A percentile compares a stretch with the other conserved stretches of the same genome.
Conservation (phyloP, 2,329 filamentous ascomycete species). For the Apiospora kogelbergensis region DNA sequence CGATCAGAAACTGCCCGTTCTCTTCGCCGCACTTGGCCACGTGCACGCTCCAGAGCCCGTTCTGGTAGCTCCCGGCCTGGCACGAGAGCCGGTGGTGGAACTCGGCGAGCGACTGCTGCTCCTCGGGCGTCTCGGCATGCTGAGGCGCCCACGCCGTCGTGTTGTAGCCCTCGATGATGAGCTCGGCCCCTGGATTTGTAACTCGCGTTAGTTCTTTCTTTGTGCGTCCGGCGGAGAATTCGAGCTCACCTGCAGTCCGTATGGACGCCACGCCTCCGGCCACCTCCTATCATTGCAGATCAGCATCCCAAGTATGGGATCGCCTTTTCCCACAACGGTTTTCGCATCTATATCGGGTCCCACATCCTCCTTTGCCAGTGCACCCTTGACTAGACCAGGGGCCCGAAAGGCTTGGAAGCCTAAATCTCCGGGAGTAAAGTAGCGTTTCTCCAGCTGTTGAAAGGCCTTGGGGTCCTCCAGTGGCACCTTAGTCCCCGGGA, state of each 20-base stretch:
- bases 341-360: constrained; percentile 14
- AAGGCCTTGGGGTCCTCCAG: constrained; percentile 45
- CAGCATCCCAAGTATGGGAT: constrained; percentile 55
- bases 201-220: not conserved
- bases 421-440: constrained; percentile 52
- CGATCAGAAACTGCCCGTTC: constrained; percentile 49
- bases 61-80: constrained; percentile 53
- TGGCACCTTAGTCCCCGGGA: constrained; percentile 53
- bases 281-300: constrained; percentile 57
- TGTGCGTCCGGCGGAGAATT: not conserved
- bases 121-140: constrained; percentile 35
- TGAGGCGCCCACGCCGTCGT: constrained; percentile 48
- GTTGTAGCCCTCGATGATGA: constrained; percentile 45
- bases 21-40: constrained; percentile 50
- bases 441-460: constrained; percentile 57
- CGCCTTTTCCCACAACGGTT: constrained; percentile 35
- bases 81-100: constrained; percentile 53
- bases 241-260: constrained; percentile 48
- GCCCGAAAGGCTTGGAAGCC: constrained; percentile 54
- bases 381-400: constrained; percentile 41
- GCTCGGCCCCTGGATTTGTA: constrained; percentile 28
- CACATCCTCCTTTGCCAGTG: constrained; percentile 32
- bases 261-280: constrained; percentile 52
- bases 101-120: constrained; percentile 46
- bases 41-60: constrained; percentile 50